Conservation (phyloP, 257 asterid genomes). For the Solanum boliviense region DNA sequence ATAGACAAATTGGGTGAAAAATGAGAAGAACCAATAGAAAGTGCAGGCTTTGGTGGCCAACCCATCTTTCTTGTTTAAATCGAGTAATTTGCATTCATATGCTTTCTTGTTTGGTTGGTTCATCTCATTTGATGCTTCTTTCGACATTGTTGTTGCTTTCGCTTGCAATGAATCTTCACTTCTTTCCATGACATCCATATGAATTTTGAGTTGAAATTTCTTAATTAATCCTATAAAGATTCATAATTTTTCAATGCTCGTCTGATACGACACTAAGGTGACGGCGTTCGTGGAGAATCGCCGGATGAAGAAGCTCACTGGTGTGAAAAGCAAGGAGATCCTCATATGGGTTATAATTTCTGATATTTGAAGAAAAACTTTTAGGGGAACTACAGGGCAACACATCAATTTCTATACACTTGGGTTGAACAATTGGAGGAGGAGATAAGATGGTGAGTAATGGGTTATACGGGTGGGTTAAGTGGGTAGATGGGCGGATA, state of each 20-base stretch:
- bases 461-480: too few species aligned
- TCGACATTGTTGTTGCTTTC: conserved; percentile 66
- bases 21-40: conserved; percentile 9
- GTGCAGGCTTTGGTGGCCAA: conserved; percentile 96
- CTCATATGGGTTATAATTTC: conserved; percentile 53
- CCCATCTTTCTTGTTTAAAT: conserved; percentile 32
- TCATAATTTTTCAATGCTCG: conserved; percentile 14
- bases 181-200: conserved; percentile 13
- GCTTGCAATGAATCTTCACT: conserved; percentile 28
- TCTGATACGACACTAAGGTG: conserved; percentile 52
- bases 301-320: conserved; percentile 55
- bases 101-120: conserved; percentile 70
- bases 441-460: conserved; percentile 7
- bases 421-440: not conserved
- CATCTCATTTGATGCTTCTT: conserved; percentile 37
- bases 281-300: conserved; percentile 59
- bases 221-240: not conserved
- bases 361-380: conserved; percentile 13
- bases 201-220: conserved; percentile 38
- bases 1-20: not conserved
- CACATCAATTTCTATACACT: conserved; percentile 17
- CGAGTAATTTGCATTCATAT: conserved; percentile 7
- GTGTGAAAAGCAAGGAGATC: conserved; percentile 72
- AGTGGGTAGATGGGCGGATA: too few species aligned
- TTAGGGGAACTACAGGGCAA: too few species aligned